A percentile compares a stretch with the other conserved stretches of the same genome.
phyloP scores from a whole-genome alignment of 768 basidiomycete species.

The Harrya chromipes region DNA sequence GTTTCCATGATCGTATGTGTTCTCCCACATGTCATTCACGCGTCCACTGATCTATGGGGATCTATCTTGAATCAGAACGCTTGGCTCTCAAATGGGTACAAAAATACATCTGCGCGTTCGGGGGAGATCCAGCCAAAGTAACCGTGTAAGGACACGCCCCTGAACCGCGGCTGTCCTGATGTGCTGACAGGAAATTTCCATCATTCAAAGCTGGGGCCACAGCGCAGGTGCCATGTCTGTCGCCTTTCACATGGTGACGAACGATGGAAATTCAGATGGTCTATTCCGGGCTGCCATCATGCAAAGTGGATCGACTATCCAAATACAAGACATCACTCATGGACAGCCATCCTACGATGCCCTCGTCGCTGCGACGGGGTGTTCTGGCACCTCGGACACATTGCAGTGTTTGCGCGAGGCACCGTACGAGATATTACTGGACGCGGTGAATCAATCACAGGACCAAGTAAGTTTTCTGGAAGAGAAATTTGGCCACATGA shows the following conservation, averaged over 20 bases:
- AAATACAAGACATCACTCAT: constrained; percentile 15
- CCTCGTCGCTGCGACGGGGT: constrained; percentile 30
- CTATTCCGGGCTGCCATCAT: constrained; percentile 33
- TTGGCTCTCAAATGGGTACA: constrained; percentile 54
- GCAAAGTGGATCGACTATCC: constrained; percentile 40
- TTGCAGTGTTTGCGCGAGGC: constrained; percentile 34
- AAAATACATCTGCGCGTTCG: constrained; percentile 55
- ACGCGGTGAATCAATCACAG: constrained; percentile 33
- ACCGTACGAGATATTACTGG: constrained; percentile 29
- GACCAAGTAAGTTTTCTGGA: constrained; percentile 20
- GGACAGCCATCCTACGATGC: constrained; percentile 30
- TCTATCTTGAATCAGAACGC: constrained; percentile 21
- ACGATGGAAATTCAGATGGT: constrained; percentile 21
- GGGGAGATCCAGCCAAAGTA: constrained; percentile 52
- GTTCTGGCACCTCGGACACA: constrained; percentile 25
- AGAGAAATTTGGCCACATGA: no score
- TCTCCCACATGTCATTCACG: no score
- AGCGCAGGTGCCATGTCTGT: constrained; percentile 39
- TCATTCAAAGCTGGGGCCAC: constrained; percentile 28
- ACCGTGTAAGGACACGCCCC: constrained; percentile 17
- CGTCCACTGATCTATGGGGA: no score
- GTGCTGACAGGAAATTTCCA: no score
- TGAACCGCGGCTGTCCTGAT: no score
- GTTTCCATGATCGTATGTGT: constrained; percentile 43
- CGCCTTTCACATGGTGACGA: constrained; percentile 28